Evolutionary conservation across 352 stramenopile genomes (phyloP), one percentile per base, ranked within the genome.

Genomic region (Phytophthora citricola): DNA sequence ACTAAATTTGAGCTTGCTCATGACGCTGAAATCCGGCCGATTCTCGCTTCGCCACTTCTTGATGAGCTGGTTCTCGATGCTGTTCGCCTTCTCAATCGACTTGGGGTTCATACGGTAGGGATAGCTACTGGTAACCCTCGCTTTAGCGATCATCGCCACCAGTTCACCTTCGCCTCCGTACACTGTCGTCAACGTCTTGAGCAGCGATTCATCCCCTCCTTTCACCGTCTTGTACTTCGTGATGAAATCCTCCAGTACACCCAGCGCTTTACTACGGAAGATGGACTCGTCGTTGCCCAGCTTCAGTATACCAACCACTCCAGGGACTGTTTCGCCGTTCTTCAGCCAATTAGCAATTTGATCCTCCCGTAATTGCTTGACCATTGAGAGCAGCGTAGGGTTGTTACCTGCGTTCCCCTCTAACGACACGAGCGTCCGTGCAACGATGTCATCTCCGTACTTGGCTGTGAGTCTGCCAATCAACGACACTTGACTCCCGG

Each of bases 381-480:
- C 4, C 31, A 43, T 10, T 3, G 3, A 24, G 10, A 14, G 12
- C 11, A 46, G 6, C 0, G 20, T 6, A 5, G 48, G 48, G 17
- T 20, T 14, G 22, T 32, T 7, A 32, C 22, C 11, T 0, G 36
- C 20, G 5, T 2, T 11, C 27, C 17, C 31, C 47, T 54, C 47
- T 7, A 31, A 1, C 17, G 6, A 12, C 11, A 47, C 15, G 12
- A 58, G 20, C 10, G 50, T 22, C 36, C 14, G 22, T 6, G 50
- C 50, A 3, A 58, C 22, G n/a, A 15, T 6, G 22, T 58, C 50
- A 26, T 58, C 50, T 27, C 50, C 50, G 36, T 39, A 57, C 1
- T 22, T 29, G 4, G 34, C 36, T 10, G 36, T 20, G 27, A 58
- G 34, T 27, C 12, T 45, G 2, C 6, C 15, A 29, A 39, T 38